phyloP scores from a whole-genome alignment of 2,329 filamentous ascomycete species.

The Trichoderma atroviride region DNA sequence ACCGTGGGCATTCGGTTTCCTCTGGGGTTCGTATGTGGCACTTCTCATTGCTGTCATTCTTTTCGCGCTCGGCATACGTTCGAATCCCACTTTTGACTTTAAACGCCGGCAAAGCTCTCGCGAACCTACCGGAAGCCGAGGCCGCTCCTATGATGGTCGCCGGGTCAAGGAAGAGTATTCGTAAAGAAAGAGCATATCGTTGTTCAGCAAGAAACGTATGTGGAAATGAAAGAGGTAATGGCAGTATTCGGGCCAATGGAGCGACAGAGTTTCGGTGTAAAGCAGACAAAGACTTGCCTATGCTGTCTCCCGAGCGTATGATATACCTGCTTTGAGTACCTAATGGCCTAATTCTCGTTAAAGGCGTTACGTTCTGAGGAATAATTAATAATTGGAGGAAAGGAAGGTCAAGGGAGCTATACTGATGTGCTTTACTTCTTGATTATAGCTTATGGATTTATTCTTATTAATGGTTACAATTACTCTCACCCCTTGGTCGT shows the following conservation, averaged over 20 bases:
- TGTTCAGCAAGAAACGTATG: background rate
- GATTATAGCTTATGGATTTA: background rate
- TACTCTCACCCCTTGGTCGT: background rate
- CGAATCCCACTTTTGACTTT: constrained; percentile 44
- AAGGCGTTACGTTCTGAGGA: background rate
- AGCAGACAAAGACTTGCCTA: background rate
- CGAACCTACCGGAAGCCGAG: constrained; percentile 36
- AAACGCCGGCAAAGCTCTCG: constrained; percentile 32
- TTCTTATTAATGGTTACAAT: background rate
- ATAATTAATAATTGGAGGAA: background rate
- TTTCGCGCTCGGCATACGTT: constrained; percentile 65
- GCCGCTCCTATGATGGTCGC: constrained; percentile 50
- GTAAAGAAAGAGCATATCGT: constrained; percentile 39
- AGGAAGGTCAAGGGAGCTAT: background rate
- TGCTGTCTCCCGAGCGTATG: background rate
- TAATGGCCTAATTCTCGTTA: background rate
- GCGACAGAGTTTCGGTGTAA: background rate
- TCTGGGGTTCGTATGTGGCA: constrained; percentile 70
- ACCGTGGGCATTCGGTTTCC: constrained; percentile 72
- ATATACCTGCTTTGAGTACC: background rate
- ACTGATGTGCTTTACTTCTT: background rate
- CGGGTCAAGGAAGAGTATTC: constrained; percentile 73
- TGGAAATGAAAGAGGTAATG: background rate
- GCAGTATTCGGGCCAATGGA: background rate
- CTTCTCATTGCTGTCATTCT: constrained; percentile 68